Conservation (phyloP, 208 protist species). For the Acanthamoeba lenticulata region DNA sequence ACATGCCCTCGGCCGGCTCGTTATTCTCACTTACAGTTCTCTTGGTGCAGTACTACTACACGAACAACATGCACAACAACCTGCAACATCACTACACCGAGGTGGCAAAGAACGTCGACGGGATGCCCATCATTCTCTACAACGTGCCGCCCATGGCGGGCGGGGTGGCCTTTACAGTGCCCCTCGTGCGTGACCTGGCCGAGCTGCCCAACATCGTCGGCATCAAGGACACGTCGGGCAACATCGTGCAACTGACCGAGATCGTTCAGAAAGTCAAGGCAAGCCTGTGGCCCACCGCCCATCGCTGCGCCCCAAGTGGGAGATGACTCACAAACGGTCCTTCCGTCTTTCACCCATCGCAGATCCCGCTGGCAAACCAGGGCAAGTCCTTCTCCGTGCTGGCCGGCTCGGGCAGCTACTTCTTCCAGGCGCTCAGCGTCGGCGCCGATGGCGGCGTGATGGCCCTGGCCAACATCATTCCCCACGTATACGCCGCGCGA, state of each 20-base stretch:
- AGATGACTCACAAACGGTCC: neutral
- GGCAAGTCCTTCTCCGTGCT: constrained; percentile 31
- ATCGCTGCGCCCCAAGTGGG: neutral
- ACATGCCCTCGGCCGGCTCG: neutral
- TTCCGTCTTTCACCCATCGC: neutral
- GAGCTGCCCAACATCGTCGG: constrained; percentile 38
- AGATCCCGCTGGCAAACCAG: neutral
- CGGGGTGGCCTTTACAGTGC: constrained; percentile 2
- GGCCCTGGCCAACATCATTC: constrained; percentile 51
- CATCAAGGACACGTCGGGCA: constrained; percentile 65
- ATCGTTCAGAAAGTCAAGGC: constrained; percentile 50
- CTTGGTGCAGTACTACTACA: constrained; percentile 35
- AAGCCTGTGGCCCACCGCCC: neutral
- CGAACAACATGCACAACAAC: constrained; percentile 52
- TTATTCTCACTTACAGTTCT: neutral
- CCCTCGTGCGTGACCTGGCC: constrained; percentile 27
- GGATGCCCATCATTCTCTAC: constrained; percentile 57
- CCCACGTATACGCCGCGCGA: neutral
- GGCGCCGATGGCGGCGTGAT: constrained; percentile 54
- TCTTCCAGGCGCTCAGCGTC: constrained; percentile 25
- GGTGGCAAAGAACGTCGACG: neutral
- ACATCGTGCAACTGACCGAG: constrained; percentile 46
- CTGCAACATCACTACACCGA: constrained; percentile 10
- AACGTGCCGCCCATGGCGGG: constrained; percentile 56
- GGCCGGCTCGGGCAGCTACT: constrained; percentile 45